These are phyloP conservation scores for Verticillium dahliae DNA, from an alignment of 2,329 filamentous ascomycete genomes.

Conservation along the genomic window DNA sequence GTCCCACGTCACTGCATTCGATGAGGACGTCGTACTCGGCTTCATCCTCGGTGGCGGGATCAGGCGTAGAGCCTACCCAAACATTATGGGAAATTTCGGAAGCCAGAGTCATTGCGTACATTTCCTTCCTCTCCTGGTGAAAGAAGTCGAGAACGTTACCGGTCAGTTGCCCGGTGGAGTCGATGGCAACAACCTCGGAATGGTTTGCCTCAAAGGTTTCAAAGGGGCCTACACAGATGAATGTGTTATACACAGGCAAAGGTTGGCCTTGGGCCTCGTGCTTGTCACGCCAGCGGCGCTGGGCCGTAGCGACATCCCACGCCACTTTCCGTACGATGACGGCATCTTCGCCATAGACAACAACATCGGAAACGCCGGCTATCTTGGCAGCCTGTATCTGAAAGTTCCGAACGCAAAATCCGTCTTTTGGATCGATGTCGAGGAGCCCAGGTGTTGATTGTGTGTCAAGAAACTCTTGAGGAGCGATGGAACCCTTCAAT, in stretches of 20 bases:
- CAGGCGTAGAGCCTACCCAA: constrained; percentile 82
- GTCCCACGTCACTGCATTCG: constrained; percentile 81
- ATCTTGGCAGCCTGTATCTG: constrained; percentile 91
- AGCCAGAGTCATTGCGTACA: constrained; percentile 87
- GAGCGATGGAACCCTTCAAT: constrained; percentile 79
- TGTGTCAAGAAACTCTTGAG: constrained; percentile 64
- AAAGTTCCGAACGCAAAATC: constrained; percentile 94
- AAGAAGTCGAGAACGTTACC: constrained; percentile 83
- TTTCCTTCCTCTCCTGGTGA: constrained; percentile 81
- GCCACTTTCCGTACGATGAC: constrained; percentile 55
- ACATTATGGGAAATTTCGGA: constrained; percentile 87
- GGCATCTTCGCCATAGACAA: constrained; percentile 78
- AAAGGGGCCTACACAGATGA: constrained; percentile 62
- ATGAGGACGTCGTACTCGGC: constrained; percentile 76
- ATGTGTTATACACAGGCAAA: constrained; percentile 74
- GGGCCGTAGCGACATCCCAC: constrained; percentile 68
- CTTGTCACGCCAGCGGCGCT: constrained; percentile 65
- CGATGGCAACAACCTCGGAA: constrained; percentile 66
- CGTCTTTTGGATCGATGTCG: constrained; percentile 78
- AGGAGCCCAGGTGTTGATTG: constrained; percentile 56
- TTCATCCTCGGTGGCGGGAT: constrained; percentile 52
- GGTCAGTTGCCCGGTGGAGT: constrained; percentile 64
- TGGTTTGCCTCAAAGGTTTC: constrained; percentile 64
- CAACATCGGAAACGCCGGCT: constrained; percentile 81
- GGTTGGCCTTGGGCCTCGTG: constrained; percentile 49